Evolutionary conservation across 2,329 filamentous ascomycete genomes (phyloP), one percentile per base, ranked within the genome.

Genomic region (Xylariales sp.): DNA sequence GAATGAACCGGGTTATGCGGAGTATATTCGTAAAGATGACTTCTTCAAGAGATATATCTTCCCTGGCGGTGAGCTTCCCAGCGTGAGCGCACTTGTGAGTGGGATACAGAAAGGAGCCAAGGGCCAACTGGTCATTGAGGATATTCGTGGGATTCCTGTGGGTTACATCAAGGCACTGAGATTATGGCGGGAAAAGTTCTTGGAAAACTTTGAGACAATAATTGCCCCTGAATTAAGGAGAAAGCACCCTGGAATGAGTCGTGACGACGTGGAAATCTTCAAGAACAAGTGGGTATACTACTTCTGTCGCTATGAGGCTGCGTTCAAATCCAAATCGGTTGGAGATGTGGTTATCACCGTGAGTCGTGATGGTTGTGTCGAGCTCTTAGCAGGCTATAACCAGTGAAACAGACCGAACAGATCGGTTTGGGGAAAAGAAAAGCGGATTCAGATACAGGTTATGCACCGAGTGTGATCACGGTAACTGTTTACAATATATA

Each of bases 31-130:
- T 51, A 73, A 75, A 3, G 78, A 84, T 58, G 84, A 87, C 55
- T 88, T 88, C 61, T 87, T 88, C 55, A 76, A 82, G 43, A 79
- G 81, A 47, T 86, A 88, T 61, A 88, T 88, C 41, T 88, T 89
- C 61, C 85, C 84, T 0, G 84, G 84, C n/a, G 85, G 84, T 1
- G 82, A 88, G 54, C 65, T 88, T 5, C 78, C 78, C 0, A 74
- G 73, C 3, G 69, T 71, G 22, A 75, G 69, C 11, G 73, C 80
- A 49, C 62, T 82, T 14, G 60, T 82, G 18, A 65, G 70, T 37
- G 72, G 80, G 24, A 82, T 88, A 48, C 74, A 71, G 29, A 67
- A 68, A 19, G 79, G 79, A 24, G 83, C 81, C 0, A 61, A 69
- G 8, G 78, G 79, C 1, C 75, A 74, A 0, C 66, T 88, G 5